These are phyloP conservation scores for Sclerotinia borealis DNA, from an alignment of 2,329 filamentous ascomycete genomes.

Conservation along the genomic window DNA sequence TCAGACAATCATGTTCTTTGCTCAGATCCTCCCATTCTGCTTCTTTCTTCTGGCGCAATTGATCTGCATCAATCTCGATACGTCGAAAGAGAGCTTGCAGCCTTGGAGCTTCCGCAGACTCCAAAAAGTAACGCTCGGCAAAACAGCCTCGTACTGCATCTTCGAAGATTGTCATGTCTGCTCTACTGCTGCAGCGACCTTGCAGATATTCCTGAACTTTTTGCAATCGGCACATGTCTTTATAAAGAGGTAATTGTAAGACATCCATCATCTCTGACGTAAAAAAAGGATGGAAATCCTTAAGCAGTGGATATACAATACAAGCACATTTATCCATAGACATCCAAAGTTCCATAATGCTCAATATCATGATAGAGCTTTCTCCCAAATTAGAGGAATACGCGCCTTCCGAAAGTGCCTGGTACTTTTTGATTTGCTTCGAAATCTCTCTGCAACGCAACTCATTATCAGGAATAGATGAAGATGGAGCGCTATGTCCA, in stretches of 20 bases:
- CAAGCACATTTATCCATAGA: constrained; percentile 45
- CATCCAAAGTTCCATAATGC: constrained; percentile 52
- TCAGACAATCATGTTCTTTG: constrained; percentile 35
- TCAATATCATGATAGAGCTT: constrained; percentile 47
- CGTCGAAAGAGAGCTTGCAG: neutral
- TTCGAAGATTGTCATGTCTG: constrained; percentile 41
- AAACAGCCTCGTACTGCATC: constrained; percentile 36
- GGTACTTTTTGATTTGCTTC: constrained; percentile 34
- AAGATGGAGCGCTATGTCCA: neutral
- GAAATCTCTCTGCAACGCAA: constrained; percentile 31
- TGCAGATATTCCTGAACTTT: constrained; percentile 45
- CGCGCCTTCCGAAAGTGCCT: constrained; percentile 29
- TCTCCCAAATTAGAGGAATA: constrained; percentile 43
- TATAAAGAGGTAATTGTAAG: constrained; percentile 42
- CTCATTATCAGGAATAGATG: constrained; percentile 2
- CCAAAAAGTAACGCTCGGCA: constrained; percentile 16
- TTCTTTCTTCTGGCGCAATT: constrained; percentile 33
- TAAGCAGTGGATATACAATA: constrained; percentile 40
- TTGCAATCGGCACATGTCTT: constrained; percentile 46
- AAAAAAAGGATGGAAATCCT: constrained; percentile 47
- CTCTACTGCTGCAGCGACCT: constrained; percentile 29
- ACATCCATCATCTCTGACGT: constrained; percentile 44
- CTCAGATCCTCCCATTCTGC: constrained; percentile 35
- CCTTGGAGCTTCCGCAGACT: constrained; percentile 29
- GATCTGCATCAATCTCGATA: constrained; percentile 35